Evolutionary conservation across 495 filamentous ascomycete species (phyloP), one percentile per base, ranked within the genome.

Genomic region (Acidiella bohemica): DNA sequence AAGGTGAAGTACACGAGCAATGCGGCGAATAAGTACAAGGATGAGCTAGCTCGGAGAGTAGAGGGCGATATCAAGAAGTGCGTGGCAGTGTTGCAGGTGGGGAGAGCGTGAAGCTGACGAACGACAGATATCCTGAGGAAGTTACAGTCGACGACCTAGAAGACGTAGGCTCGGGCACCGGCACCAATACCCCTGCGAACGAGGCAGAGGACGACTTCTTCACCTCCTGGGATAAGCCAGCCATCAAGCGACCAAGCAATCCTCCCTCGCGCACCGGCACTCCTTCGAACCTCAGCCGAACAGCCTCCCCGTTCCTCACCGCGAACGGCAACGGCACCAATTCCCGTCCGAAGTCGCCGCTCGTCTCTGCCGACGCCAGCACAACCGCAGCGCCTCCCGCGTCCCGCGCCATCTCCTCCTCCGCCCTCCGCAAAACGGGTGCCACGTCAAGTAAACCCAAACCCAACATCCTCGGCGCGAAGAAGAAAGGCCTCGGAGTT

Each of bases 221-320:
- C 67, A 93, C 88, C 7, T 93, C 85, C 0, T 97, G 88, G 87
- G 92, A 96, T 58, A 93, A 94, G 62, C 90, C 90, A 3, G 73
- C 85, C 3, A 93, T 97, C 65, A 97, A 96, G 67, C 81, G 87
- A 41, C 92, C 87, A 7, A 93, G 82, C 51, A 90, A 93, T 44
- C 90, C 90, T 20, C 75, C 88, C 22, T 94, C 88, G 23, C 80
- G 90, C 55, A 90, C 84, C 25, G 78, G 78, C 24, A 96, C 90
- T 4, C 85, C 88, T 4, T 73, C 84, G 4, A 74, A 85, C 16
- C 71, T 83, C 45, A 81, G 80, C 50, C 80, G 87, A 50, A 93
- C 80, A 24, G 68, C 75, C 3, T 94, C 92, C 9, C 88, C 90
- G 5, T 92, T 92, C 70, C 71, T 96, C 40, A 87, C 75, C 55